Base-by-base conservation (phyloP, 441 rosid species). In the Pelargonium citronellum region DNA sequence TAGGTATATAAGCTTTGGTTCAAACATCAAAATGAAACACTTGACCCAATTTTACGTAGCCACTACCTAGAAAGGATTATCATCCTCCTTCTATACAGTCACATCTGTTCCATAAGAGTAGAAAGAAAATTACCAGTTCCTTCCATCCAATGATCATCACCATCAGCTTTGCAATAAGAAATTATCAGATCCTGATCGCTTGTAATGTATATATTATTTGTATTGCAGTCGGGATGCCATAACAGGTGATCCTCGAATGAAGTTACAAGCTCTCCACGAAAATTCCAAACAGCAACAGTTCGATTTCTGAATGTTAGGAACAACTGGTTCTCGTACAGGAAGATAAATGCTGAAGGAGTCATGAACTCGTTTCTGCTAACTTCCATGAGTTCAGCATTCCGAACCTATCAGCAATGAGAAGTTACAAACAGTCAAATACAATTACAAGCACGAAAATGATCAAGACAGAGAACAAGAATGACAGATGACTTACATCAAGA, bases 151-250 rank as follows among this genome's bases (percentile, higher is more conserved):
- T 82, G 90, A 62, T 85, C 96, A 2, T 88, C 91, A 62, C 90
- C 75, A 72, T 90, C 92, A 64, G 92, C 96, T 81, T 91, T 91
- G 91, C 97, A 91, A 80, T 91, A 91, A 51, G 99, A 95, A 72
- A 95, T 91, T 68, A 95, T 95, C 69, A 95, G 89, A 82, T 95
- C 96, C 84, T 90, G 96, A 77, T 90, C 94, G 0, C 94, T 90
- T 51, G 99, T 90, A 71, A 90, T 91, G 78, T 90, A 87, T 71
- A 91, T 94, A 76, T 91, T 91, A 75, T 90, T 91, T 37, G 99
- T 94, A 79, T 94, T 91, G 79, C 96, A 90, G 72, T 91, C 97
- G n/a, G 96, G 91, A 83, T 91, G 89, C 96, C 97, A 91, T 75
- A 87, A 78, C 61, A 86, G 83, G 77, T 91, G 99, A 80, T 90